Evolutionary conservation across 2,329 filamentous ascomycete species (phyloP).

Genomic region (Graphilbum ipis-grandicollis): DNA sequence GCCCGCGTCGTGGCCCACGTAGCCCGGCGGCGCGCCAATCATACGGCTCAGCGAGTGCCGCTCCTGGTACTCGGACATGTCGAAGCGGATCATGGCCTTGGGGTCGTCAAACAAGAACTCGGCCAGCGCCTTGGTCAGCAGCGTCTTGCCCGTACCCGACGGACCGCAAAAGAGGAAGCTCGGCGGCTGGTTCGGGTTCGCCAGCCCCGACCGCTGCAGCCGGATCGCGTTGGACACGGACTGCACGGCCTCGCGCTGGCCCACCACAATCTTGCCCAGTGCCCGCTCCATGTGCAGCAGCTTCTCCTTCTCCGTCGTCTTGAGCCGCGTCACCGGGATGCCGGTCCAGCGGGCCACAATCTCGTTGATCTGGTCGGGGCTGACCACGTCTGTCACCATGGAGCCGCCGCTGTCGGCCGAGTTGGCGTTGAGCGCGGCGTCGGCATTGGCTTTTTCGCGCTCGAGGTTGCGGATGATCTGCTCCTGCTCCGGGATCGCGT

Average conservation of each 20-base stretch:
- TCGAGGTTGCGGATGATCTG: slow-evolving; percentile 66
- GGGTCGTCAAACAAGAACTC: slow-evolving; percentile 97
- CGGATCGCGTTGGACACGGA: slow-evolving; percentile 94
- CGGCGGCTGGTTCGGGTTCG: slow-evolving; percentile 90
- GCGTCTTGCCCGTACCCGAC: slow-evolving; percentile 93
- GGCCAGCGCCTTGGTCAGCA: slow-evolving; percentile 89
- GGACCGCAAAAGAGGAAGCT: slow-evolving; percentile 98
- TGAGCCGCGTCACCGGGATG: slow-evolving; percentile 85
- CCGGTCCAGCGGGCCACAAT: slow-evolving; percentile 97
- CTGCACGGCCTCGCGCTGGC: slow-evolving; percentile 82
- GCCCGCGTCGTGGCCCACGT: slow-evolving; percentile 90
- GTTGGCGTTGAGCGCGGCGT: slow-evolving; percentile 45
- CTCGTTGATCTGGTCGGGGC: slow-evolving; percentile 96
- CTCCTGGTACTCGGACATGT: slow-evolving; percentile 99
- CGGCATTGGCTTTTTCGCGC: slow-evolving; percentile 59
- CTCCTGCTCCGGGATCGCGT: slow-evolving; percentile 88
- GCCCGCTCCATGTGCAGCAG: slow-evolving; percentile 91
- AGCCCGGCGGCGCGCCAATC: slow-evolving; percentile 94
- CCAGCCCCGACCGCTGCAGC: slow-evolving; percentile 81
- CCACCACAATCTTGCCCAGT: slow-evolving; percentile 70
- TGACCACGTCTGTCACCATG: slow-evolving; percentile 83
- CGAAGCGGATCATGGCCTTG: slow-evolving; percentile 96
- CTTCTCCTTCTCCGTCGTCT: slow-evolving; percentile 95
- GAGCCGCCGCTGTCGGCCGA: slow-evolving; percentile 45
- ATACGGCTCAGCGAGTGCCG: slow-evolving; percentile 88